Percentiles rank a stretch among this genome's conserved stretches.
Evolutionary conservation across 768 basidiomycete genomes (phyloP).

Genomic region (Mycena olivaceomarginata): DNA sequence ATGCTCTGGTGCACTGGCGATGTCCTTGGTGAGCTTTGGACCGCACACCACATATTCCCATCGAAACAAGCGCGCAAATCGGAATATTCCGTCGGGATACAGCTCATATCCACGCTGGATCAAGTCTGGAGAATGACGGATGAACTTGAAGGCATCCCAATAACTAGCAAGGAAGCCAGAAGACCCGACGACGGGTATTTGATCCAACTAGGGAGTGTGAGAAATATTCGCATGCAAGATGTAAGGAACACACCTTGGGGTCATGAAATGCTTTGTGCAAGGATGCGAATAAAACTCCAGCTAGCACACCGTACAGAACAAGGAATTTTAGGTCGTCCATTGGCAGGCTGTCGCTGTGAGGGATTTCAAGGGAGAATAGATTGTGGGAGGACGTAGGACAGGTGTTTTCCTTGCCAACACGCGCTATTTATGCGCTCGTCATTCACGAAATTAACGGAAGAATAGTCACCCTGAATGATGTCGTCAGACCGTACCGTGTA

Average conservation of each 20-base stretch:
- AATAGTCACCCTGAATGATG: not conserved
- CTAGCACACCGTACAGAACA: conserved; percentile 1
- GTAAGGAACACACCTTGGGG: not conserved
- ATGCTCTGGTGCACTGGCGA: conserved; percentile 55
- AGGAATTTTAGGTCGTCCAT: conserved; percentile 21
- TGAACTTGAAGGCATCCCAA: conserved; percentile 9
- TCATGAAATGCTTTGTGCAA: not conserved
- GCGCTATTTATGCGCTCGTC: not conserved
- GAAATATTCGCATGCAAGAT: too few species aligned
- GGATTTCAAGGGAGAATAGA: not conserved
- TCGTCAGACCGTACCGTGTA: too few species aligned
- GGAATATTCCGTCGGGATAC: conserved; percentile 31
- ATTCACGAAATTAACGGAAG: not conserved
- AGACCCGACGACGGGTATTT: conserved; percentile 14
- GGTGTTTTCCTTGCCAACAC: not conserved
- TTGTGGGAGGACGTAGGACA: not conserved
- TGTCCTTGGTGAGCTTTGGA: too few species aligned
- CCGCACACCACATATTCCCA: too few species aligned
- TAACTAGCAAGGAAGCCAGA: conserved; percentile 9
- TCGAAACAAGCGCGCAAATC: conserved; percentile 14
- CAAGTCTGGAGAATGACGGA: conserved; percentile 1
- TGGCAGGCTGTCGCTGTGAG: too few species aligned
- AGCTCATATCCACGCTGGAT: conserved; percentile 1
- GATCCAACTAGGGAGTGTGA: not conserved
- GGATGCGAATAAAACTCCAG: conserved; percentile 4